Conservation (phyloP, 2,329 filamentous ascomycete genomes). For the Penicillium digitatum region DNA sequence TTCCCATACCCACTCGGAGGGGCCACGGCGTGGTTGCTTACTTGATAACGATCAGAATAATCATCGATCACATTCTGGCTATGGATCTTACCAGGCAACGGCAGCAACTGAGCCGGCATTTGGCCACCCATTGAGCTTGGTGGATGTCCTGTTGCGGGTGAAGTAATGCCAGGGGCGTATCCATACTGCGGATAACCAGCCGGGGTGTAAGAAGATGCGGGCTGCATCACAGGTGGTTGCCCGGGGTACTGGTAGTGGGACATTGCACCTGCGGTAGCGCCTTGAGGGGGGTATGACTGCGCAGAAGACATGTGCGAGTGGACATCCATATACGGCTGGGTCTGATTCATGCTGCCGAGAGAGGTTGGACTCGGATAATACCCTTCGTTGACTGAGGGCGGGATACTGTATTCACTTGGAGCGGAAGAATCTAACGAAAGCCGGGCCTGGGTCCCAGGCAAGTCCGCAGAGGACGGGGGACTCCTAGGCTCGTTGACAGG, state of each 20-base stretch:
- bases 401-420: conserved; percentile 30
- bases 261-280: conserved; percentile 69
- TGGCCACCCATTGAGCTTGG: conserved; percentile 64
- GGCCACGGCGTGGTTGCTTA: conserved; percentile 34
- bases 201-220: conserved; percentile 66
- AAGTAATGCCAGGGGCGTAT: conserved; percentile 73
- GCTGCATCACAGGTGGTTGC: conserved; percentile 71
- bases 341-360: conserved; percentile 70
- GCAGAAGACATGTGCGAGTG: conserved; percentile 73
- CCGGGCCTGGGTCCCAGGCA: conserved; percentile 42
- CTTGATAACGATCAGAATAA: conserved; percentile 25
- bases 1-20: conserved; percentile 39
- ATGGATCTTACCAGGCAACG: conserved; percentile 51
- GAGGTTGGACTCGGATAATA: conserved; percentile 43
- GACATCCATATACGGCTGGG: conserved; percentile 80
- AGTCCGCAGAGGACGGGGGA: conserved; percentile 60
- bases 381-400: conserved; percentile 36
- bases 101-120: conserved; percentile 67
- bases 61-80: not conserved
- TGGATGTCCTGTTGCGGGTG: conserved; percentile 67
- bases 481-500: conserved; percentile 57
- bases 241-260: conserved; percentile 68
- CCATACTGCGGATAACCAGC: conserved; percentile 66
- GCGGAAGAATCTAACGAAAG: conserved; percentile 35
- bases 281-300: conserved; percentile 69